phyloP scores from a whole-genome alignment of 148 eudicot genomes.

The Chenopodium berlandieri region DNA sequence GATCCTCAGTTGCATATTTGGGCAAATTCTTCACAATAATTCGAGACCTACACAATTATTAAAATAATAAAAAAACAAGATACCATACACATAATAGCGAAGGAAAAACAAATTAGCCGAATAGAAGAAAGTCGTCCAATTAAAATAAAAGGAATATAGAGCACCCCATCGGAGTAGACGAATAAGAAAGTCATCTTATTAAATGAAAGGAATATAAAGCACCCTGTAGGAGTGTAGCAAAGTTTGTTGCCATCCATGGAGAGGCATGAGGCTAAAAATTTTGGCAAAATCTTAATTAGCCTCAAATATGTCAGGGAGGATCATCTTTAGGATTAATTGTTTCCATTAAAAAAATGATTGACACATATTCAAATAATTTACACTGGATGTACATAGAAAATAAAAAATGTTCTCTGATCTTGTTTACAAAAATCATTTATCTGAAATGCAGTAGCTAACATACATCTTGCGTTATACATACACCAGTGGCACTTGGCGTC shows the following conservation, averaged over 20 bases:
- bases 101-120: neutral
- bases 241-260: neutral
- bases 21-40: constrained; percentile 83
- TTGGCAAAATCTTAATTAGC: neutral
- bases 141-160: neutral
- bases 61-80: neutral
- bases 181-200: too few species aligned
- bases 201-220: neutral
- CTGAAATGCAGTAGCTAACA: neutral
- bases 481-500: neutral
- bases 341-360: too few species aligned
- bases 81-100: neutral
- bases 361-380: neutral
- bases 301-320: neutral
- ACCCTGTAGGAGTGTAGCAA: neutral
- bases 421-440: neutral
- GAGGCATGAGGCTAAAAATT: too few species aligned
- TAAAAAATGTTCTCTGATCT: neutral
- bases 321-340: neutral
- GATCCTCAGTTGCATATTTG: constrained; percentile 62
- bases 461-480: neutral
- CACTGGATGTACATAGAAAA: neutral
- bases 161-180: neutral
- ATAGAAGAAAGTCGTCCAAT: neutral
- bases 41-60: constrained; percentile 53